Base-by-base conservation (phyloP, 257 asterid genomes). In the Fraxinus pennsylvanica region DNA sequence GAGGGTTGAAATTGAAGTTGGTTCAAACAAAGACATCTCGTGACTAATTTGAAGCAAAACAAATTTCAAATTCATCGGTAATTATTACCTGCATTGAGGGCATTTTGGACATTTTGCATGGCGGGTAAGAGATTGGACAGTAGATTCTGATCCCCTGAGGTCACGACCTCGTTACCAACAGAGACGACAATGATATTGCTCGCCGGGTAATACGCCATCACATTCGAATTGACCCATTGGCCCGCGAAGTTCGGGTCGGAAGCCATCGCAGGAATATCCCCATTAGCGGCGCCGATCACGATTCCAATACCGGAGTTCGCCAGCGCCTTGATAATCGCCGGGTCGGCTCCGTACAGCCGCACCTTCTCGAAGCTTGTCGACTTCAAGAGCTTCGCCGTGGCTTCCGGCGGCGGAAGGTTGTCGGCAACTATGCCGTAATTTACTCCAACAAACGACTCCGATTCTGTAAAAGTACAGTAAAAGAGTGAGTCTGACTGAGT, bases 41-140 rank as follows among this genome's bases (percentile, higher is more conserved):
- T 36, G 41, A 6, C 41, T 36, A 6, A 38, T 38, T 38, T 38
- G 43, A 8, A 38, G 9, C 43, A 38, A 38, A 38, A 38, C 43
- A 9, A 38, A 38, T 6, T 19, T 54, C 35, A 63, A 63, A 22
- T 63, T 9, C 35, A 9, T 63, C 15, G 69, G 35, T 12, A 25
- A 63, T 61, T 2, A 22, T 61, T 77, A 92, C 99, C 97, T 6
- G 95, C 94, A 72, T 88, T 87, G 87, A 96, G 96, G 94, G 98
- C 99, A 68, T 92, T 92, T 84, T 96, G 99, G 92, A 96, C 91
- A 88, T 96, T 96, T 70, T 89, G 92, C 97, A 96, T 91, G 15
- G 99, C 99, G 0, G 99, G 97, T 77, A 93, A 25, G 71, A 96
- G 94, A 80, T 91, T 85, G 1, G 97, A 71, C 8, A 83, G 86